Evolutionary conservation across 176 grass and related monocot genomes (phyloP), one percentile per base, ranked within the genome.

Genomic region (Hyparrhenia diplandra): DNA sequence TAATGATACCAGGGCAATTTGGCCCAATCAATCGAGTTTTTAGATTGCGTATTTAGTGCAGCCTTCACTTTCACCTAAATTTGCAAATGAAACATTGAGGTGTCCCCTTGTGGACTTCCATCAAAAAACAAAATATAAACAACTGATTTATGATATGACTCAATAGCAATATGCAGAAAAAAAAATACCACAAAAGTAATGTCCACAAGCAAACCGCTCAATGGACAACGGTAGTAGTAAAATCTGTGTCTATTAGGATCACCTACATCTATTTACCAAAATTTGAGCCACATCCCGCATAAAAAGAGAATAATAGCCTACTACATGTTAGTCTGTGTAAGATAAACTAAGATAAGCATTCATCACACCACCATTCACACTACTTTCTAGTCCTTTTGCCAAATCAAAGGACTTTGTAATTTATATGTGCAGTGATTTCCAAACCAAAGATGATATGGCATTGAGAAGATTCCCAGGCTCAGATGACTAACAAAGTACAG

Each of bases 1-100:
- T 99, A 74, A 99, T 99, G 49, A 99, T 95, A 74, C 93, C 93
- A 83, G 97, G 97, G 76, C 97, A 99, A 23, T 99, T 99, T 32
- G 97, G 97, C 75, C 97, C 97, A 80, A 99, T 99, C 62, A 99
- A 64, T 81, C 93, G 73, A 74, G 97, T 99, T 93, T 90, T 96
- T n/a, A 54, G 97, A 91, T 80, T 96, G 93, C 49, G 52, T 95
- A 30, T 96, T 99, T 83, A 99, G 77, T 87, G 97, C 97, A 78
- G 91, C 89, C 83, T 99, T 99, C 37, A 99, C 97, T 91, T 84
- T 90, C 37, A 96, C 93, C 97, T 96, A 76, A 84, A 69, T 75
- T 63, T 17, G 65, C 45, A 77, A 80, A 88, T 18, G 27, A 39
- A 62, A 73, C 16, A 8, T 54, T 88, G 17, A 34, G 69, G 76